These are phyloP conservation scores for Boletus reticulatus DNA, from an alignment of 768 basidiomycete genomes.

Conservation along the genomic window DNA sequence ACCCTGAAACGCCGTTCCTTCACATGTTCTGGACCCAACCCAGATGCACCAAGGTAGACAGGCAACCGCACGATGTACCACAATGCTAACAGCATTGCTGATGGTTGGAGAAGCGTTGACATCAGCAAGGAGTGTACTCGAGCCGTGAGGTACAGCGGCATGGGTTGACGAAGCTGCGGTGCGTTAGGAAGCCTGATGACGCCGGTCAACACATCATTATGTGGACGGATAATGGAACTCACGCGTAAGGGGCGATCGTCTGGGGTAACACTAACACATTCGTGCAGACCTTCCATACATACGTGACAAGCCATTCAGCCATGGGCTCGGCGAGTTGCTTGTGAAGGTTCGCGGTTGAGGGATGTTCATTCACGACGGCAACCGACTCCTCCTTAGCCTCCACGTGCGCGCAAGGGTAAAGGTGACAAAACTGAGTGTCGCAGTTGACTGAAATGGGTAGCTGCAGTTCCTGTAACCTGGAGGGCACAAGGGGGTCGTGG, in stretches of 20 bases:
- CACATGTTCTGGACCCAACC: constrained; percentile 48
- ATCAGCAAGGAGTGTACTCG: constrained; percentile 72
- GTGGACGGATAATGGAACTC: constrained; percentile 29
- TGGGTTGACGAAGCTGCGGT: constrained; percentile 38
- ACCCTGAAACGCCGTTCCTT: constrained; percentile 65
- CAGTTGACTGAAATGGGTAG: constrained; percentile 26
- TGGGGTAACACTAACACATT: constrained; percentile 62
- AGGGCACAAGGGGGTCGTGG: constrained; percentile 21
- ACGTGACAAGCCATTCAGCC: constrained; percentile 75
- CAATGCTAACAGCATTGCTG: constrained; percentile 71
- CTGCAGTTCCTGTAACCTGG: constrained; percentile 15
- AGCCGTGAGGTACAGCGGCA: constrained; percentile 45
- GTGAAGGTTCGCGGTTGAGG: constrained; percentile 48
- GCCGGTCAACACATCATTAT: constrained; percentile 8
- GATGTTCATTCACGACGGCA: constrained; percentile 39
- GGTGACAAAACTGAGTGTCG: constrained; percentile 23
- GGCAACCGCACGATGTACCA: constrained; percentile 84
- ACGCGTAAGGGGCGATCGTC: constrained; percentile 54
- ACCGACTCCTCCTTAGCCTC: constrained; percentile 26
- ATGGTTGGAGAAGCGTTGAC: constrained; percentile 79
- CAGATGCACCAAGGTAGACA: constrained; percentile 56
- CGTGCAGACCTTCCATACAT: constrained; percentile 81
- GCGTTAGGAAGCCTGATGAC: constrained; percentile 27
- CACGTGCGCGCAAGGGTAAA: constrained; percentile 14
- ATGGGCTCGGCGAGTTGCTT: constrained; percentile 75